Conservation (phyloP, 2,329 filamentous ascomycete genomes). For the Clarireedia monteithiana region DNA sequence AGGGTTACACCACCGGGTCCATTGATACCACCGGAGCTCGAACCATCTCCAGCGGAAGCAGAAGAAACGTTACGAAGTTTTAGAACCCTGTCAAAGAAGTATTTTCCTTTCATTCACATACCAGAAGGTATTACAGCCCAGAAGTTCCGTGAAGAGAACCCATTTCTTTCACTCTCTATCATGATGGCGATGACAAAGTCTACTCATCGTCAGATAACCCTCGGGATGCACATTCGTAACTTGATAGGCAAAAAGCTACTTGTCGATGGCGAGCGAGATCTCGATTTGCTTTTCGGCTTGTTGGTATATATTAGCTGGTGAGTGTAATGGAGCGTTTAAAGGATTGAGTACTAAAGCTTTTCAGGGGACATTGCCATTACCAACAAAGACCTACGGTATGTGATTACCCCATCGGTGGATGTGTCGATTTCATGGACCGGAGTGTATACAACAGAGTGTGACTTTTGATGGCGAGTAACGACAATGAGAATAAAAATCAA, state of each 20-base stretch:
- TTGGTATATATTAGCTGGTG: constrained; percentile 24
- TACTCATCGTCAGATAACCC: constrained; percentile 32
- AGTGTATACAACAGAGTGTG: background rate
- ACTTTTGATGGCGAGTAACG: background rate
- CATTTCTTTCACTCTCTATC: constrained; percentile 45
- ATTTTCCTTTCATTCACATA: constrained; percentile 40
- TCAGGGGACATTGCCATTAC: constrained; percentile 30
- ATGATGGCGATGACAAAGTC: constrained; percentile 39
- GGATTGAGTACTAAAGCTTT: background rate
- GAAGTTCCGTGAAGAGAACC: constrained; percentile 34
- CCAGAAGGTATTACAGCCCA: constrained; percentile 31
- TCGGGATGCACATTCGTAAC: constrained; percentile 36
- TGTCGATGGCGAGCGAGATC: constrained; percentile 38
- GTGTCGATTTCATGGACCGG: background rate
- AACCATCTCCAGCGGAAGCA: constrained; percentile 31
- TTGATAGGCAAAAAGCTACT: constrained; percentile 40
- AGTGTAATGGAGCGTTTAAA: background rate
- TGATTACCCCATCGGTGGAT: background rate
- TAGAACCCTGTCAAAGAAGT: constrained; percentile 33
- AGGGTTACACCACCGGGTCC: background rate
- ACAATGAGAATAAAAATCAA: background rate
- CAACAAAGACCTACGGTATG: constrained; percentile 1
- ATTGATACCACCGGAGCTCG: constrained; percentile 1
- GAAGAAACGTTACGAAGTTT: constrained; percentile 37
- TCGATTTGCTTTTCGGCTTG: constrained; percentile 46